Percentiles rank a stretch among this genome's conserved stretches.
Conservation (phyloP, 768 basidiomycete genomes). For the Tulasnella sp. region DNA sequence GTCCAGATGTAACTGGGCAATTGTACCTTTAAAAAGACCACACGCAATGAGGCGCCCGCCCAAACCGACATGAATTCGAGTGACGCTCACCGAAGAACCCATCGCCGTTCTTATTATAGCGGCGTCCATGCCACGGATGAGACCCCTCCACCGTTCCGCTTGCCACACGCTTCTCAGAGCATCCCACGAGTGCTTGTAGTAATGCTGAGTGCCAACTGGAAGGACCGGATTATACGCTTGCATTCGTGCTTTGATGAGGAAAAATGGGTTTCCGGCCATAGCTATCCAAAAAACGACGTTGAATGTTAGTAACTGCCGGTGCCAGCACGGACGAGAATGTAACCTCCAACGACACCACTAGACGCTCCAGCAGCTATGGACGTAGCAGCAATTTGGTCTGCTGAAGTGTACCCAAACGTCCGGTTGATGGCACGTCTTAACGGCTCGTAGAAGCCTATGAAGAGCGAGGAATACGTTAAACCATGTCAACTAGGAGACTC, state of each 20-base stretch:
- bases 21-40: conserved; percentile 56
- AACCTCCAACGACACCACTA: conserved; percentile 87
- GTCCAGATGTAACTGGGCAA: conserved; percentile 92
- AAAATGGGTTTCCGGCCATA: conserved; percentile 73
- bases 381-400: conserved; percentile 59
- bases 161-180: conserved; percentile 70
- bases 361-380: conserved; percentile 78
- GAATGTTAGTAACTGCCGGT: not conserved
- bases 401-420: conserved; percentile 47
- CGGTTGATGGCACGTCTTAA: conserved; percentile 62
- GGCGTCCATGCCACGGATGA: conserved; percentile 85
- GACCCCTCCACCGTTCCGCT: conserved; percentile 65
- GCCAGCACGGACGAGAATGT: conserved; percentile 3
- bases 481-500: not conserved
- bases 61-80: not conserved
- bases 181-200: conserved; percentile 76
- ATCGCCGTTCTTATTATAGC: conserved; percentile 89
- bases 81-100: conserved; percentile 63
- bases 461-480: not conserved
- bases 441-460: conserved; percentile 91
- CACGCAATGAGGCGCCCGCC: not conserved
- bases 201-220: conserved; percentile 88
- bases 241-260: conserved; percentile 96
- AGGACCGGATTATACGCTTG: conserved; percentile 95
- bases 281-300: conserved; percentile 17